Conservation (phyloP, 208 protist species). For the Paratrypanosoma confusum region DNA sequence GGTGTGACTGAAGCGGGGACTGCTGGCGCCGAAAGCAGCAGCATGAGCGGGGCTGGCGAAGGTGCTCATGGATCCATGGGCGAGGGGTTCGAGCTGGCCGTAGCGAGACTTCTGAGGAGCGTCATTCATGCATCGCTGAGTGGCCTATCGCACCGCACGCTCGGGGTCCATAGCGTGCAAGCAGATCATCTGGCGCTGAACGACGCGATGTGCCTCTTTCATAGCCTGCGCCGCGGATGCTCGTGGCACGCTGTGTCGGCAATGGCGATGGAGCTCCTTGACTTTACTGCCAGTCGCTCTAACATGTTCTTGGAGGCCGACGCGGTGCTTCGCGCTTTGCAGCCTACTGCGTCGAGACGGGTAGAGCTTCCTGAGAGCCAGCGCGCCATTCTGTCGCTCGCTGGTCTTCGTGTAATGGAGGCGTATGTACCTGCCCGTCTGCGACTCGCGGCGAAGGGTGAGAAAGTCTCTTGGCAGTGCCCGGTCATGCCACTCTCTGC, state of each 20-base stretch:
- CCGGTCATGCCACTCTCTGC: no score
- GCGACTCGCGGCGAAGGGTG: no score
- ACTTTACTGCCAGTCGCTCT: not conserved
- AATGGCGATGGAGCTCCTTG: constrained; percentile 28
- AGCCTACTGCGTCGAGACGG: no score
- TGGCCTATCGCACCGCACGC: constrained; percentile 1
- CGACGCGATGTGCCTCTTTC: constrained; percentile 27
- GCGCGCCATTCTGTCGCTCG: no score
- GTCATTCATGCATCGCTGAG: constrained; percentile 33
- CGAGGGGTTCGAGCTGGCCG: constrained; percentile 21
- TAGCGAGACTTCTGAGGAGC: constrained; percentile 39
- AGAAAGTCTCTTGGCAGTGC: no score
- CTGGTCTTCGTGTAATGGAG: no score
- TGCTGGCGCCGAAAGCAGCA: not conserved
- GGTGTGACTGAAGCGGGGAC: not conserved
- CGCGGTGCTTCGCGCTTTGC: no score
- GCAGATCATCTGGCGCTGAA: constrained; percentile 5
- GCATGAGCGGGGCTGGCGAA: not conserved
- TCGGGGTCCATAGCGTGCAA: not conserved
- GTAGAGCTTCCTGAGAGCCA: no score
- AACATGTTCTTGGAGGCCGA: no score
- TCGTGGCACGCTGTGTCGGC: constrained; percentile 23
- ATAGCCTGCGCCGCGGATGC: constrained; percentile 17
- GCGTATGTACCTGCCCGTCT: no score
- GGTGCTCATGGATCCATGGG: constrained; percentile 5